Evolutionary conservation across 73 alveolate genomes (phyloP).

Genomic region (Blepharisma stoltei): DNA sequence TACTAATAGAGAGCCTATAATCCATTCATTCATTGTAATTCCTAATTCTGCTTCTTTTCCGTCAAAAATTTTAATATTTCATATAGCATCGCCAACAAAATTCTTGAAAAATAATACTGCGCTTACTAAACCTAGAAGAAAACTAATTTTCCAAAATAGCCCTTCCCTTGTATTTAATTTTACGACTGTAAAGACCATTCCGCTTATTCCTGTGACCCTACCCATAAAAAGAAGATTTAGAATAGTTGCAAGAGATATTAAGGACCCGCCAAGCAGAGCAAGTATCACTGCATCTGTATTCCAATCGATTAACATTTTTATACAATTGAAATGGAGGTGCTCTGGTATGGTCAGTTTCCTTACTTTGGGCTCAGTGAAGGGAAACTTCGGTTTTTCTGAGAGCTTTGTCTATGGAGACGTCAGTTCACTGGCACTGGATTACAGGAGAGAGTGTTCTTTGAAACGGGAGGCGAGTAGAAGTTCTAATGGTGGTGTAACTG

Average conservation of each 20-base stretch:
- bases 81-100: conserved; percentile 27
- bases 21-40: conserved; percentile 62
- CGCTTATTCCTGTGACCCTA: conserved; percentile 86
- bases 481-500: no score
- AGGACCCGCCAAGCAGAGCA: conserved; percentile 81
- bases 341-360: no score
- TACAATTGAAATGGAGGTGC: no score
- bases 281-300: neutral
- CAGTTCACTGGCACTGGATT: no score
- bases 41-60: conserved; percentile 23
- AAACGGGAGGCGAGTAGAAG: no score
- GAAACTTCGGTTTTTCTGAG: no score
- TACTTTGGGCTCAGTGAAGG: no score
- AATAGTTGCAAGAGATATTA: conserved; percentile 74
- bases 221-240: conserved; percentile 70
- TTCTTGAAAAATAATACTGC: neutral
- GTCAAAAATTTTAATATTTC: conserved; percentile 28
- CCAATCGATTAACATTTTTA: no score
- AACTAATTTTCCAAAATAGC: conserved; percentile 38
- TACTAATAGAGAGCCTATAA: conserved; percentile 86
- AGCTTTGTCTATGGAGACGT: no score
- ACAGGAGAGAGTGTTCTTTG: no score
- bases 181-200: conserved; percentile 54
- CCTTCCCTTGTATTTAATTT: conserved; percentile 35
- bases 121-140: conserved; percentile 35